These are phyloP conservation scores for Gracilaria caudata DNA, from an alignment of 23 red algal genomes.

Conservation along the genomic window DNA sequence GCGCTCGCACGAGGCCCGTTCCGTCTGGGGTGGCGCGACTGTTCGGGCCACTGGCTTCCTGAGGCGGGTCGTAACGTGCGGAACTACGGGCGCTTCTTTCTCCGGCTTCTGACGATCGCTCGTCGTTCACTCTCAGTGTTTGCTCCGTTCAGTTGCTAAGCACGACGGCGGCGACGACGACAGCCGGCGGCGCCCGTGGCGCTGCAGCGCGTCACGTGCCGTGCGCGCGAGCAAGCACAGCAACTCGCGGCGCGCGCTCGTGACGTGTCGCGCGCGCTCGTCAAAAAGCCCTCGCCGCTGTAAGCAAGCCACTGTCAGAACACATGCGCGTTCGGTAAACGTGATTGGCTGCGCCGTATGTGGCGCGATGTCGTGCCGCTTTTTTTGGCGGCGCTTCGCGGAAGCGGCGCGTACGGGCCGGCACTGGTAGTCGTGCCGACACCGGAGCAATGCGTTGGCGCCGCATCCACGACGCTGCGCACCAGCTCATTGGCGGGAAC, in stretches of 20 bases:
- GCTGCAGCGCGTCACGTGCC: not conserved
- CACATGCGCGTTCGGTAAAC: not conserved
- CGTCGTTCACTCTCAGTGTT: no score
- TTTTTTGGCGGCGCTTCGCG: not conserved
- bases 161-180: not conserved
- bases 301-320: not conserved
- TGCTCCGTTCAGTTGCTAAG: no score
- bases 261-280: constrained; percentile 1
- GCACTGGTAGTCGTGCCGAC: not conserved
- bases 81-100: not conserved
- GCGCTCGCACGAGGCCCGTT: not conserved
- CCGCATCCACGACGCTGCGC: not conserved
- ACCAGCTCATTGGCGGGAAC: constrained; percentile 2
- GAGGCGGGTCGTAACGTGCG: not conserved
- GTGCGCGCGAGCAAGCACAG: not conserved
- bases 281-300: not conserved
- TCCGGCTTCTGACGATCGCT: not conserved
- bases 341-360: not conserved
- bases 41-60: not conserved
- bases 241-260: not conserved
- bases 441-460: not conserved
- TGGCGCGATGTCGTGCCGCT: not conserved
- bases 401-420: not conserved
- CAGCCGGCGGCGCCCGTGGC: not conserved
- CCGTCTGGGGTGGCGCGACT: not conserved